Base-by-base conservation (phyloP, 2,329 filamentous ascomycete species). In the Leptosphaerulina australis region DNA sequence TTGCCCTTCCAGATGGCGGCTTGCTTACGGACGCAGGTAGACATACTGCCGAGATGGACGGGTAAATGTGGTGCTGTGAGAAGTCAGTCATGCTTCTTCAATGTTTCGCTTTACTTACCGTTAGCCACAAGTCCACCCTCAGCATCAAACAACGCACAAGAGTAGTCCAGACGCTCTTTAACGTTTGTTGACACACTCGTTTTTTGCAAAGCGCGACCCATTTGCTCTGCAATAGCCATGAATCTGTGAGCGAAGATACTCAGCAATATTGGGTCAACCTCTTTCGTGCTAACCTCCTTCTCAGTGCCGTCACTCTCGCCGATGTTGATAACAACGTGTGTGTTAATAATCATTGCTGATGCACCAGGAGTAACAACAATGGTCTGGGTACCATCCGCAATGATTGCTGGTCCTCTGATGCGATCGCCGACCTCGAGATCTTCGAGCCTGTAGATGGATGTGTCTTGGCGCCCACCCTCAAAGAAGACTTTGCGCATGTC, bases 281-380 rank as follows among this genome's bases (percentile, higher is more conserved):
- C 81, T 33, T 78, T 79, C 11, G 77, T 79, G 38, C 74, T 74
- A 29, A 80, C 69, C 50, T 79, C 74, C 54, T 76, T 77, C 12
- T 82, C 73, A 67, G 78, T 55, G 44, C 68, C 54, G 68, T 82
- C 76, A 58, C 76, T 75, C 36, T 85, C 85, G 45, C 86, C 83
- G 30, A 94, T 82, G 58, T 96, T 91, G 66, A 97, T 92, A 5
- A 97, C 82, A 6, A 97, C 90, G 63, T 96, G 93, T 0, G 91
- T 96, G 55, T 90, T 81, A 14, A 96, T 85, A 24, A 96, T 80
- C 18, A 91, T 75, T 0, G 92, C 93, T 17, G 84, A 83, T 2
- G 91, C 84, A 22, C 83, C 83, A 0, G 92, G 93, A 0, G 90
- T 89, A 2, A 97, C 86, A 0, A 97, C 90, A 55, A 97, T 94